phyloP scores from a whole-genome alignment of 129 eudicot species.

The Artemisia annua region DNA sequence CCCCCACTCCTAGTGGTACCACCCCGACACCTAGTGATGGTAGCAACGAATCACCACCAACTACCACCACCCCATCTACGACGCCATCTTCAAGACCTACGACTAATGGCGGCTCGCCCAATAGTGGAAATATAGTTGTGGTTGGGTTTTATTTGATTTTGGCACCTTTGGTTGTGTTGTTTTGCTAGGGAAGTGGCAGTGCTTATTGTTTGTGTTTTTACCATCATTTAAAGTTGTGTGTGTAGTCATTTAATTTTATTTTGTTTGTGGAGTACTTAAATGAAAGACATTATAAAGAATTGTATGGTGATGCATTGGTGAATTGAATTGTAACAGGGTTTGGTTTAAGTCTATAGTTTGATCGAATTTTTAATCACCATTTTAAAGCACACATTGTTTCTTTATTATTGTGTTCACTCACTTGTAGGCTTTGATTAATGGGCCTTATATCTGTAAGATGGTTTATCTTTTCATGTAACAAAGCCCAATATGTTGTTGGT shows the following conservation, averaged over 20 bases:
- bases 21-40: slow-evolving; percentile 21
- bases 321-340: too few relatives aligned
- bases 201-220: slow-evolving; percentile 34
- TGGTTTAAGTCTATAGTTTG: too few relatives aligned
- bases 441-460: too few relatives aligned
- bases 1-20: slow-evolving; percentile 22
- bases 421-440: too few relatives aligned
- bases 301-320: too few relatives aligned
- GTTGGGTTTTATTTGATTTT: slow-evolving; percentile 27
- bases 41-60: slow-evolving; percentile 30
- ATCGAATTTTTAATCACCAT: too few relatives aligned
- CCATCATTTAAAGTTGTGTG: not conserved
- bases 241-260: not conserved
- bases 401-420: too few relatives aligned
- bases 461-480: too few relatives aligned
- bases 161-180: slow-evolving; percentile 47
- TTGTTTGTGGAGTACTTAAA: too few relatives aligned
- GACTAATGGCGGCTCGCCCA: slow-evolving; percentile 12
- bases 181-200: slow-evolving; percentile 95
- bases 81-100: slow-evolving; percentile 36
- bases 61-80: slow-evolving; percentile 29
- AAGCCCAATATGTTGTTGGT: too few relatives aligned
- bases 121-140: slow-evolving; percentile 23
- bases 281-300: too few relatives aligned
- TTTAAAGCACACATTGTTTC: too few relatives aligned